Base-by-base conservation (phyloP, 164 flowering plant species). In the Chloranthus sessilifolius region DNA sequence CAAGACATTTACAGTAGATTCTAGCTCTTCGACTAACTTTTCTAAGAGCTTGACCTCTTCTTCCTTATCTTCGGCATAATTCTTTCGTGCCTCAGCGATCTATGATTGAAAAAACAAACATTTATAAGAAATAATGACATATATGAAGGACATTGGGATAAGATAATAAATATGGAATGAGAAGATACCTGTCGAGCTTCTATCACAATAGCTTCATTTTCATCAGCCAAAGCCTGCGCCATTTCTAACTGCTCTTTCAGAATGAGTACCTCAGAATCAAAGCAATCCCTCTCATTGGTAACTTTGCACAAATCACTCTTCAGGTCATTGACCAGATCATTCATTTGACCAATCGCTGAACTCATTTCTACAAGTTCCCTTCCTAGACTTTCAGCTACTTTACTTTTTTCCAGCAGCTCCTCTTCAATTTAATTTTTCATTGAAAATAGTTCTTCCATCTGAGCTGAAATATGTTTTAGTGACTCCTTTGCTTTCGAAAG, bases 1-100 rank as follows among this genome's bases (percentile, higher is more conserved):
- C 54, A 94, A 64, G 30, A 79, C 95, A 67, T 83, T 73, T 22
- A 94, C 53, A 9, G 96, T 94, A 58, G 70, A 56, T 65, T 89
- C 99, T 31, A 94, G 74, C 74, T 94, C 97, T 73, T 89, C 89
- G 43, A 94, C 84, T 49, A 97, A 94, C 51, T 67, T 80, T 64
- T 89, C 99, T 36, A 89, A 51, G 39, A 94, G 81, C 64, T 69
- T 81, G 60, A 85, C 88, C 64, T 89, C 97, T 53, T 79, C 85
- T 63, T 89, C 96, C 66, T 82, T 89, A 22, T 83, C 92, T 56
- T 77, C 88, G 26, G 83, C 85, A 62, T 82, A 76, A 19, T 60
- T 48, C 58, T 71, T 81, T 56, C 72, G 72, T 22, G 75, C 62
- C 58, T 81, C 95, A 52, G 95, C 86, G 10, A 78, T 60, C 99